Evolutionary conservation across 2,329 filamentous ascomycete genomes (phyloP), one percentile per base, ranked within the genome.

Genomic region (Lachnellula subtilissima): DNA sequence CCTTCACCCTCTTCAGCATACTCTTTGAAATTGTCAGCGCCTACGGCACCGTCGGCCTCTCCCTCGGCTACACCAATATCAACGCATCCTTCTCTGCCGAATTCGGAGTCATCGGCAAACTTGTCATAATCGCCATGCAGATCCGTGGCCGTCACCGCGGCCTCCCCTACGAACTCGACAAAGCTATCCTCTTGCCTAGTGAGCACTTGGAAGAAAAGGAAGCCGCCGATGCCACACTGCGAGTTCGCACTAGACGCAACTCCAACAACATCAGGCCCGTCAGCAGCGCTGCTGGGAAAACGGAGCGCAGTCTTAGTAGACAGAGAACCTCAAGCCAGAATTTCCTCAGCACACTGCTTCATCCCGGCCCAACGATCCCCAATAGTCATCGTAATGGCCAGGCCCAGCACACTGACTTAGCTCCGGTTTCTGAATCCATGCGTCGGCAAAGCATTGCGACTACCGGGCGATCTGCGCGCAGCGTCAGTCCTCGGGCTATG

Each of bases 21-120:
- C 78, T 96, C 3, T 96, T 96, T 66, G 91, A 96, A 70, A 84
- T 95, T 48, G 85, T 96, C 58, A 93, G 88, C 55, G 91, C 91
- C 1, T 96, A 96, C 67, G 95, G 94, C 60, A 99, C 94, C 1
- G 94, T 99, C 25, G 94, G 94, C 0, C 75, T 99, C 55, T 93
- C 87, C 50, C 79, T 99, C 15, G 94, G 94, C 5, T 96, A 93
- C 59, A 79, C 88, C 0, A 76, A 74, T 19, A 78, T 85, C 70
- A 88, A 96, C 71, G 81, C 91, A 0, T 91, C 89, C 0, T 91
- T 99, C 62, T 91, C 84, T 35, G 87, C 82, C 0, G 84, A 97
- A 64, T 97, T 99, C 71, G 83, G 80, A 12, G 80, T 86, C 22
- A 62, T 71, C n/a, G 64, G 64, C 12, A 88, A 88, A 67, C 78